A percentile compares a stretch with the other conserved stretches of the same genome.
phyloP scores from a whole-genome alignment of 2,329 filamentous ascomycete genomes.

The Onygenales sp. region DNA sequence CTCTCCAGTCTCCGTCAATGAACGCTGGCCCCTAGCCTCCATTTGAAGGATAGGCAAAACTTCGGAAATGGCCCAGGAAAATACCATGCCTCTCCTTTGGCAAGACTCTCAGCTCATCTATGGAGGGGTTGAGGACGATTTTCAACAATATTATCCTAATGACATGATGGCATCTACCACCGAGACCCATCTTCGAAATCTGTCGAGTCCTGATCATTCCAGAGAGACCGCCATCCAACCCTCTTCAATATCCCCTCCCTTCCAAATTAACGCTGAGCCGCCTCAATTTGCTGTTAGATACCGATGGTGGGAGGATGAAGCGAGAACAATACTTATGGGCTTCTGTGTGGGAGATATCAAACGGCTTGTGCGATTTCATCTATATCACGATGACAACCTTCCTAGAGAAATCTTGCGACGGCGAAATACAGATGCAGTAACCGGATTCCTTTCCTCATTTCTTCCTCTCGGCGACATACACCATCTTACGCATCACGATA shows the following conservation, averaged over 20 bases:
- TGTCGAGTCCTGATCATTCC: neutral
- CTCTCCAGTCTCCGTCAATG: neutral
- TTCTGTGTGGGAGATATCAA: conserved; percentile 29
- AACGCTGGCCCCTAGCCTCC: neutral
- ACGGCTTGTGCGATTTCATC: conserved; percentile 27
- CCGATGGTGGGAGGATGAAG: conserved; percentile 35
- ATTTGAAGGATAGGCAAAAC: neutral
- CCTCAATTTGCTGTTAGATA: conserved; percentile 25
- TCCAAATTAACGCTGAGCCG: conserved; percentile 6
- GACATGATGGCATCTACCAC: neutral
- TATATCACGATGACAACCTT: conserved; percentile 26
- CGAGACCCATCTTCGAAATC: neutral
- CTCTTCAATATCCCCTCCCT: neutral
- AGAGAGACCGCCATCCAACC: neutral
- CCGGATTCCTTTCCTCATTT: conserved; percentile 22
- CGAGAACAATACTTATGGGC: conserved; percentile 27
- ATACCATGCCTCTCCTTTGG: neutral
- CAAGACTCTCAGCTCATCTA: neutral
- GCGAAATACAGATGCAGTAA: conserved; percentile 24
- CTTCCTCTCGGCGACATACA: conserved; percentile 20
- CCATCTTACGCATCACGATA: conserved; percentile 26
- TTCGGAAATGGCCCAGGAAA: neutral
- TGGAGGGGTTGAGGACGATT: neutral
- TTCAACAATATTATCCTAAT: neutral
- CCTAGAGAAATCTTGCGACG: conserved; percentile 25